Base-by-base conservation (phyloP, 257 asterid genomes). In the Capsicum rhomboideum region DNA sequence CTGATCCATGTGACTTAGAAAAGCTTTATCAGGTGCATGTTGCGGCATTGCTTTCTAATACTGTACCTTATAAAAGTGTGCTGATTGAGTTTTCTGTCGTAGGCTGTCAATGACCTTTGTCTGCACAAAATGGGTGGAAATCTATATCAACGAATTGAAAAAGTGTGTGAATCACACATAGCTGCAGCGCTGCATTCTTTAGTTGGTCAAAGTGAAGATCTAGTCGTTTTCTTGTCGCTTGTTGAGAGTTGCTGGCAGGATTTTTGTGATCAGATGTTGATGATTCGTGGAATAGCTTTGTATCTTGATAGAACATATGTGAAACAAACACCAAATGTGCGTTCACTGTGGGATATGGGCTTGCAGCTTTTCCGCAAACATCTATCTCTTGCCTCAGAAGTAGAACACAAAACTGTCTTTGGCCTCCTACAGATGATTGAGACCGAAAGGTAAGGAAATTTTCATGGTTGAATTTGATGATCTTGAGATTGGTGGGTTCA, bases 281-380 rank as follows among this genome's bases (percentile, higher is more conserved):
- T 93, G 97, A 97, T 95, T 52, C 97, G 99, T 59, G 94, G 98
- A 77, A 97, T 97, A 87, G 99, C 98, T 71, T 88, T 97, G 87
- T 92, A 86, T 90, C 97, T 96, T 50, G 99, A 96, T 89, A 90
- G 98, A 88, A 96, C 98, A 84, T 96, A 94, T 82, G 99, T 96
- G 83, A 94, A 96, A 92, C 98, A 93, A 89, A 93, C 97, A 44
- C 90, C 98, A 10, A 92, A 89, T 85, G 98, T 94, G 54, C 91
- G 94, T 59, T 96, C 99, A 71, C 84, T 96, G 85, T 96, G 99
- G 99, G 99, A 96, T 91, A 96, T 94, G 98, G 99, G 99, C 68
- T 90, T 96, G 95, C 98, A 93, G 86, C 96, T 96, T 87, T 96
- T 94, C 85, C 93, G 95, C 86, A 97, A 97, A 84, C 98, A 94